Evolutionary conservation across 441 rosid genomes (phyloP).

Genomic region (Manihot esculenta): DNA sequence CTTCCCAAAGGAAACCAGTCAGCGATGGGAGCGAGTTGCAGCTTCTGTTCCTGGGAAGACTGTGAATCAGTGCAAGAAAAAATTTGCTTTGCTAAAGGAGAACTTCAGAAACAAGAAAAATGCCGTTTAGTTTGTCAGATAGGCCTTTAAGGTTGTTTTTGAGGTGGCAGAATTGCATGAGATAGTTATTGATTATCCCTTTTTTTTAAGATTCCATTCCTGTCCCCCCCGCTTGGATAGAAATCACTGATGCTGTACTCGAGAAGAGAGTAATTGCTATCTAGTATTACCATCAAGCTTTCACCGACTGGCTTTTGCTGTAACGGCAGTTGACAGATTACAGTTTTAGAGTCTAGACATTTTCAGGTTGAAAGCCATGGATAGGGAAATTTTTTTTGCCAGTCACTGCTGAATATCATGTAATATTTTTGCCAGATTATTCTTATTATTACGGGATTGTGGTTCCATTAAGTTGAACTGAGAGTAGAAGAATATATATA

Average conservation of each 20-base stretch:
- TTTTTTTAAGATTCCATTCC: slow-evolving; percentile 10
- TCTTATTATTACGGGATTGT: not conserved
- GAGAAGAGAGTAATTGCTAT: not conserved
- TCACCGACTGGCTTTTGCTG: not conserved
- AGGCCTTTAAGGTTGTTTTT: not conserved
- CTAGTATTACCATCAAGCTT: not conserved
- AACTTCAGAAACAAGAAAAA: slow-evolving; percentile 78
- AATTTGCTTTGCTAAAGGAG: slow-evolving; percentile 78
- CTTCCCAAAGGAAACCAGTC: slow-evolving; percentile 85
- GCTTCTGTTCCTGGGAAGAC: slow-evolving; percentile 97
- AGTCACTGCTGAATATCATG: not conserved
- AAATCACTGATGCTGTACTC: slow-evolving; percentile 2
- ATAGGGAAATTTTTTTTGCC: not conserved
- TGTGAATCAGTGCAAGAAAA: slow-evolving; percentile 89
- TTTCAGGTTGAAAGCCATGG: not conserved
- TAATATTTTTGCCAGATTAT: not conserved
- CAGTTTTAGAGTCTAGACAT: too few species aligned
- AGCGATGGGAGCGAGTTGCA: slow-evolving; percentile 97
- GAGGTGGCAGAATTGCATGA: not conserved
- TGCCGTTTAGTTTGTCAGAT: slow-evolving; percentile 31
- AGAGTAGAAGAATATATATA: not conserved
- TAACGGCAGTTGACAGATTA: not conserved
- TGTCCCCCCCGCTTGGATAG: not conserved
- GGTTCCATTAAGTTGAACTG: not conserved
- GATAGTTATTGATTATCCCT: not conserved